These are phyloP conservation scores for Floccularia luteovirens DNA, from an alignment of 768 basidiomycete species.

Conservation along the genomic window DNA sequence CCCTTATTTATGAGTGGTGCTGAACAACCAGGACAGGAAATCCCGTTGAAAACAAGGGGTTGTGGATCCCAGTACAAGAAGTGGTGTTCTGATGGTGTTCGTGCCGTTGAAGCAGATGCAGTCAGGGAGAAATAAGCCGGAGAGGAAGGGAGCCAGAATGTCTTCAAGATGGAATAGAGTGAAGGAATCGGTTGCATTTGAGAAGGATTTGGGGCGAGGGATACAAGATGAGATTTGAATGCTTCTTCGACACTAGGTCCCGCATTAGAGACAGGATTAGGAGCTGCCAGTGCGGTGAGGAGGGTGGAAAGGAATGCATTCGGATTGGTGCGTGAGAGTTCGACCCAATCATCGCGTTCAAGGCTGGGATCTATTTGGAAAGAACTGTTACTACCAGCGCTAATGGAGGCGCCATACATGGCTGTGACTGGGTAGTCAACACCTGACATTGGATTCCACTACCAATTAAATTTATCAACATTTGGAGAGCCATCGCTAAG, in stretches of 20 bases:
- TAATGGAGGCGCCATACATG: slow-evolving; percentile 16
- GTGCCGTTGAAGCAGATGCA: slow-evolving; percentile 59
- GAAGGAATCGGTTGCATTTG: slow-evolving; percentile 54
- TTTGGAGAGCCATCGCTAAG: background rate
- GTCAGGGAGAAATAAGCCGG: slow-evolving; percentile 73
- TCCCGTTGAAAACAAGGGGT: slow-evolving; percentile 77
- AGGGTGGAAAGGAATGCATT: slow-evolving; percentile 51
- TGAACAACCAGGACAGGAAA: slow-evolving; percentile 63
- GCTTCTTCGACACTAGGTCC: slow-evolving; percentile 70
- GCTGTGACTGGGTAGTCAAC: slow-evolving; percentile 15
- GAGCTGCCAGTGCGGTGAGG: slow-evolving; percentile 49
- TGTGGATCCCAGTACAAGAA: slow-evolving; percentile 89
- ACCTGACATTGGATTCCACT: slow-evolving; percentile 11
- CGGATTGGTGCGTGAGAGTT: slow-evolving; percentile 47
- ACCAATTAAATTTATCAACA: slow-evolving; percentile 3
- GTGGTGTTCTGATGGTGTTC: slow-evolving; percentile 64
- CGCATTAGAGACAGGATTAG: slow-evolving; percentile 51
- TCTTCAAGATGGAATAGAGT: slow-evolving; percentile 71
- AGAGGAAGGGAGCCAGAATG: slow-evolving; percentile 79
- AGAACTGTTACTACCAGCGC: slow-evolving; percentile 19
- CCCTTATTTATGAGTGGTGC: slow-evolving; percentile 58
- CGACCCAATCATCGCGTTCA: slow-evolving; percentile 57
- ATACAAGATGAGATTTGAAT: slow-evolving; percentile 69
- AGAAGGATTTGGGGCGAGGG: slow-evolving; percentile 42
- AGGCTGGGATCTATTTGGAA: slow-evolving; percentile 46